A percentile compares a stretch with the other conserved stretches of the same genome.
These are phyloP conservation scores for Kregervanrija fluxuum DNA, from an alignment of 805 yeast genomes.

Conservation along the genomic window DNA sequence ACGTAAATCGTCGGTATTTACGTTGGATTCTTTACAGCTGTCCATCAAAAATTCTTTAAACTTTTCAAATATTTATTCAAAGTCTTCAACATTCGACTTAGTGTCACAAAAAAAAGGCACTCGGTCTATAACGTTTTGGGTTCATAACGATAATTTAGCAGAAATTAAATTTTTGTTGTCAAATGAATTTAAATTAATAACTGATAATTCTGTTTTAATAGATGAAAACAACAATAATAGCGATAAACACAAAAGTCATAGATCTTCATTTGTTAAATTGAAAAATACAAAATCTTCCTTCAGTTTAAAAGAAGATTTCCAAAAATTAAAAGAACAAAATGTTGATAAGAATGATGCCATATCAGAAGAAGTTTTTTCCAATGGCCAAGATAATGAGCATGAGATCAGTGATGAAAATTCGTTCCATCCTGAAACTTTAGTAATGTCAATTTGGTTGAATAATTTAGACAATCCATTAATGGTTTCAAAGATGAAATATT, in stretches of 20 bases:
- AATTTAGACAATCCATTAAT: constrained; percentile 19
- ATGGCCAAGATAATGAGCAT: too few relatives aligned
- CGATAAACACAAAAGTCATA: not conserved
- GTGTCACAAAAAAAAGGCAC: constrained; percentile 30
- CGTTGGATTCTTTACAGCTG: constrained; percentile 19
- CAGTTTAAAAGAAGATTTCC: constrained; percentile 4
- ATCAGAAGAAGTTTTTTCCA: constrained; percentile 1
- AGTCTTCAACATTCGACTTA: constrained; percentile 30
- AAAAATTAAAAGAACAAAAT: not conserved
- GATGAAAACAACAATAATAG: constrained; percentile 11
- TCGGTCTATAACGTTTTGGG: constrained; percentile 38
- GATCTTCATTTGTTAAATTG: constrained; percentile 3
- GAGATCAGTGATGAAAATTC: constrained; percentile 4
- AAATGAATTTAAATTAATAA: constrained; percentile 33
- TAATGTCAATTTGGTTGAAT: constrained; percentile 25
- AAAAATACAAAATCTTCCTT: constrained; percentile 15
- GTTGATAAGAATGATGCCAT: not conserved
- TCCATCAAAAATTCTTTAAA: constrained; percentile 5
- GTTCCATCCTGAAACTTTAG: constrained; percentile 24
- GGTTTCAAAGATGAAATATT: constrained; percentile 7
- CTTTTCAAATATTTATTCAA: constrained; percentile 12
- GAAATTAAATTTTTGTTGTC: constrained; percentile 44
- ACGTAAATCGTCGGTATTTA: constrained; percentile 11
- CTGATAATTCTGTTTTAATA: constrained; percentile 25
- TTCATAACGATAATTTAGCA: constrained; percentile 52